Percentiles rank a stretch among this genome's conserved stretches.
phyloP scores from a whole-genome alignment of 2,329 filamentous ascomycete species.

The Amylocarpus encephaloides region DNA sequence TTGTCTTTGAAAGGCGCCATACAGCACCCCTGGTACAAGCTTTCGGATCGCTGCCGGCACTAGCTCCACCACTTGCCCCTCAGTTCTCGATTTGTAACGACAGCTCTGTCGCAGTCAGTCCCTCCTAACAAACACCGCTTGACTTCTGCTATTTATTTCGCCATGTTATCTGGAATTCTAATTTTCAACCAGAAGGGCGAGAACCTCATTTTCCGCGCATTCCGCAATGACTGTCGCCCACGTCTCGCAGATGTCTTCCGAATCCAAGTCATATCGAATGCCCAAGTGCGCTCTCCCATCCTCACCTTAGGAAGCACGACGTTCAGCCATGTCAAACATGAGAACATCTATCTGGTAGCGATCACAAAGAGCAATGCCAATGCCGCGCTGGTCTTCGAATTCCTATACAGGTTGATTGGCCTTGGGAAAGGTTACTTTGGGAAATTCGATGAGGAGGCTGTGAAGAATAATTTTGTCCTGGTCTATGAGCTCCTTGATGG shows the following conservation, averaged over 20 bases:
- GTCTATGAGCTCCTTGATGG: constrained; percentile 96
- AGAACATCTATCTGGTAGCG: constrained; percentile 96
- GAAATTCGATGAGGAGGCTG: constrained; percentile 98
- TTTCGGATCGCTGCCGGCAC: not conserved
- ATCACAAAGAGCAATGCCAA: constrained; percentile 99
- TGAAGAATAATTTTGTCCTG: constrained; percentile 99
- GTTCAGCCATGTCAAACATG: constrained; percentile 98
- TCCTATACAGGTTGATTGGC: constrained; percentile 84
- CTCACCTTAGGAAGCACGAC: constrained; percentile 95
- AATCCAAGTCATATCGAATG: constrained; percentile 98
- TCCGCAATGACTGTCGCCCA: constrained; percentile 96
- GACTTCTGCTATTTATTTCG: constrained; percentile 29
- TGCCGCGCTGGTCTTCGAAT: constrained; percentile 95
- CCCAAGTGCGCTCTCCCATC: constrained; percentile 95
- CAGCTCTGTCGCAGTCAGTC: not conserved
- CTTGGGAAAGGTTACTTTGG: constrained; percentile 95
- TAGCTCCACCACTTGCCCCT: too few relatives aligned
- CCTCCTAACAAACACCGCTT: not conserved
- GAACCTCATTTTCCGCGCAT: constrained; percentile 98
- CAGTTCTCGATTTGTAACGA: not conserved
- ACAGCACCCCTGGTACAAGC: not conserved
- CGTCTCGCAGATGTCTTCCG: constrained; percentile 98
- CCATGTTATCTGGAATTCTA: constrained; percentile 93
- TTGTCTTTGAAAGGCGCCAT: not conserved
- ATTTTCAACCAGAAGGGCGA: constrained; percentile 99